A percentile compares a stretch with the other conserved stretches of the same genome.
These are phyloP conservation scores for Neobulgaria alba DNA, from an alignment of 2,329 filamentous ascomycete species.

Conservation along the genomic window DNA sequence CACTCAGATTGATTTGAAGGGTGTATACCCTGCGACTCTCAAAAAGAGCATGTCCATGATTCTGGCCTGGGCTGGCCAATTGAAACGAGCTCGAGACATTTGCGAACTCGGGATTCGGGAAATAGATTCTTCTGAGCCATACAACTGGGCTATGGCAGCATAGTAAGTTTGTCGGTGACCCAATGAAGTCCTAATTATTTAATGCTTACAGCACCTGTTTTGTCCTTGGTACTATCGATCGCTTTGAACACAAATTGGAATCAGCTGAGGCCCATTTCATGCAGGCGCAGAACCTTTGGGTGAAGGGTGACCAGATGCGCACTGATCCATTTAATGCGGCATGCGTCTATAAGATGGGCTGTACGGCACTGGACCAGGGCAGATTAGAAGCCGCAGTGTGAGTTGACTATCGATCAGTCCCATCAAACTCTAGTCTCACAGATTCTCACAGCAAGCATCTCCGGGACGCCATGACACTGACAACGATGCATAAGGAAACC, in stretches of 20 bases:
- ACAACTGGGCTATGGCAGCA: background rate
- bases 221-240: background rate
- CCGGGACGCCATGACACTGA: background rate
- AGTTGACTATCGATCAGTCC: background rate
- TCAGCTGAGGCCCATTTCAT: background rate
- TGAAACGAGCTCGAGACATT: background rate
- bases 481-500: background rate
- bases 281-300: conserved; percentile 1
- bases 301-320: background rate
- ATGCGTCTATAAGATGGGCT: background rate
- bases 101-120: background rate
- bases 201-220: background rate
- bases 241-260: background rate
- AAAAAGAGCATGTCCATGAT: background rate
- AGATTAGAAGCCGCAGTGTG: conserved; percentile 1
- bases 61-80: background rate
- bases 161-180: background rate
- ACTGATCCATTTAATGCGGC: conserved; percentile 1
- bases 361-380: background rate
- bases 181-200: background rate
- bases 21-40: background rate
- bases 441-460: conserved; percentile 1
- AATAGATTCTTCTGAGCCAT: background rate
- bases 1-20: background rate
- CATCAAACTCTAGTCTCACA: background rate